Conservation (phyloP, 2,329 filamentous ascomycete genomes). For the Stemphylium lycopersici region DNA sequence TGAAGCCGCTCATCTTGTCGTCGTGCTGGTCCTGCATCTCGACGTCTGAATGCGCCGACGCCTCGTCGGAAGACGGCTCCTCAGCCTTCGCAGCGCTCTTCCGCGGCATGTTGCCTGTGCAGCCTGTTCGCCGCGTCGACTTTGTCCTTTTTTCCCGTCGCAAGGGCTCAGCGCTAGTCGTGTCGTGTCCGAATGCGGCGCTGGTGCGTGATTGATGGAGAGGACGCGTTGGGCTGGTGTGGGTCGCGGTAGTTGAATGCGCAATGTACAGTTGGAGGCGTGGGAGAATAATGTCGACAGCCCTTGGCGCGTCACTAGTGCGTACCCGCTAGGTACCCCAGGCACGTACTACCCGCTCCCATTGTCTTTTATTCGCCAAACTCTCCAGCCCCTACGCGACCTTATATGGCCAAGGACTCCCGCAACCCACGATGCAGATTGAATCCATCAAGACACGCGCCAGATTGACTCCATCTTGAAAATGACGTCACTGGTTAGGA, state of each 20-base stretch:
- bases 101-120: slow-evolving; percentile 49
- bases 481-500: slow-evolving; percentile 4
- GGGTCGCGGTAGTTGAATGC: slow-evolving; percentile 2
- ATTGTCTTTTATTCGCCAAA: background rate
- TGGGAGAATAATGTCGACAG: slow-evolving; percentile 14
- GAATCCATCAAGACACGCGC: background rate
- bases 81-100: slow-evolving; percentile 43
- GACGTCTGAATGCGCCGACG: slow-evolving; percentile 46
- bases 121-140: slow-evolving; percentile 39
- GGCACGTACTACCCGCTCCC: background rate
- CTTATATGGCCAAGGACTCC: background rate
- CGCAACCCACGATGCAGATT: background rate
- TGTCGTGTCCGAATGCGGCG: background rate
- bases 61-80: slow-evolving; percentile 46
- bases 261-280: slow-evolving; percentile 3
- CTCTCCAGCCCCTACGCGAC: slow-evolving; percentile 4
- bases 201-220: background rate
- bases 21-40: slow-evolving; percentile 47
- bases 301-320: slow-evolving; percentile 10
- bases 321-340: slow-evolving; percentile 7
- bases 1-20: slow-evolving; percentile 41
- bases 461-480: background rate
- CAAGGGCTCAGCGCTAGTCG: background rate
- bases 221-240: slow-evolving; percentile 10
- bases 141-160: slow-evolving; percentile 1